A percentile compares a stretch with the other conserved stretches of the same genome.
Conservation (phyloP, 2,329 filamentous ascomycete species). For the Botrytis squamosa region DNA sequence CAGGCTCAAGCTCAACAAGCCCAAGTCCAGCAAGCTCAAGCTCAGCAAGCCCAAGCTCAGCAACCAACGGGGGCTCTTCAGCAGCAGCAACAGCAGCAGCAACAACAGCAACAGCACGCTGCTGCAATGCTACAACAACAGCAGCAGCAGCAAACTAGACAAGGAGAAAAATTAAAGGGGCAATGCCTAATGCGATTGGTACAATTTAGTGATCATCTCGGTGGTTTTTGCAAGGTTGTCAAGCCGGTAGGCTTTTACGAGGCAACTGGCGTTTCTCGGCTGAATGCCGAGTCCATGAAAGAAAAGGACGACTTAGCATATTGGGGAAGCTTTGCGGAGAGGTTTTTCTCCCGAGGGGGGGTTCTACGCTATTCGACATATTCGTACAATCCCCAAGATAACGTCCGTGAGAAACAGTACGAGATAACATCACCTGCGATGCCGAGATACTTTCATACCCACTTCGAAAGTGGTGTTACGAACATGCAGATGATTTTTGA, state of each 20-base stretch:
- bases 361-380: conserved; percentile 70
- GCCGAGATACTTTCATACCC: conserved; percentile 83
- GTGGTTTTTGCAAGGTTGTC: conserved; percentile 52
- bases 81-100: conserved; percentile 30
- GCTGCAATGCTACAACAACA: conserved; percentile 35
- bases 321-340: conserved; percentile 77
- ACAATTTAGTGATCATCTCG: conserved; percentile 62
- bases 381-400: conserved; percentile 50
- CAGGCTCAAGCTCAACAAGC: conserved; percentile 44
- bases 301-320: conserved; percentile 67
- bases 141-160: conserved; percentile 41
- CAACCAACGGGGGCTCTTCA: conserved; percentile 30
- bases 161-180: conserved; percentile 47
- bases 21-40: conserved; percentile 43
- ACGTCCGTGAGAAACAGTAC: conserved; percentile 70
- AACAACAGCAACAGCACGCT: conserved; percentile 30
- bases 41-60: conserved; percentile 36
- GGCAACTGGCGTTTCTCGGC: conserved; percentile 27
- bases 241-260: conserved; percentile 33
- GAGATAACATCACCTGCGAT: conserved; percentile 81
- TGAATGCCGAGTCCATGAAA: conserved; percentile 49
- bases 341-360: conserved; percentile 77
- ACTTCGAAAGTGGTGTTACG: conserved; percentile 82
- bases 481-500: conserved; percentile 86
- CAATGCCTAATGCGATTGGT: conserved; percentile 59